Percentiles rank a stretch among this genome's conserved stretches.
These are phyloP conservation scores for Odontarrhena argentea DNA, from an alignment of 345 rosid species.

Conservation along the genomic window DNA sequence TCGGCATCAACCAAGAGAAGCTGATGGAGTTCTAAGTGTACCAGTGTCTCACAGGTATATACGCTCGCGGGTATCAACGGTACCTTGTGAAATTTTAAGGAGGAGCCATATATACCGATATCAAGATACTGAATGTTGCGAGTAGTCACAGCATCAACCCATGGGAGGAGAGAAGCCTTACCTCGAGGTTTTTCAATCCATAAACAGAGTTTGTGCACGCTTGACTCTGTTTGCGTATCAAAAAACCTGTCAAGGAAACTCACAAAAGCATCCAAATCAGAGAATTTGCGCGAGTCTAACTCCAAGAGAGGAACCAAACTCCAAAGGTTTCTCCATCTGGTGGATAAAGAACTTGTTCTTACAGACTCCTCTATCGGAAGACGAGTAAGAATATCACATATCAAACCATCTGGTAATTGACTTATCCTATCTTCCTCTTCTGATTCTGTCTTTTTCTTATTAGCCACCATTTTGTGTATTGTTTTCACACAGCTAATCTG, in stretches of 20 bases:
- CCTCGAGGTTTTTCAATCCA: no score
- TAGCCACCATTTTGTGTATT: no score
- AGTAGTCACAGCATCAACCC: slow-evolving; percentile 1
- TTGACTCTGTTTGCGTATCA: neutral
- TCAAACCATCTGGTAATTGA: slow-evolving; percentile 9
- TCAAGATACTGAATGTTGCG: slow-evolving; percentile 3
- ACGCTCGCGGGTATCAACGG: neutral
- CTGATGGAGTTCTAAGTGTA: neutral
- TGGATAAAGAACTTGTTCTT: slow-evolving; percentile 10
- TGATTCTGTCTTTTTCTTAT: no score
- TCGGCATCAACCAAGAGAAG: neutral
- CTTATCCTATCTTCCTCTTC: neutral
- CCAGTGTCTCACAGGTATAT: slow-evolving; percentile 11
- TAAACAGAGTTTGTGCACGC: neutral
- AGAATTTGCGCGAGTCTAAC: neutral
- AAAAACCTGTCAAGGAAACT: slow-evolving; percentile 12
- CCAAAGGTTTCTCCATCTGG: slow-evolving; percentile 16
- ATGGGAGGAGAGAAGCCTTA: neutral
- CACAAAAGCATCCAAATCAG: neutral
- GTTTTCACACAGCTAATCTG: no score
- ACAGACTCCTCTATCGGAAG: neutral
- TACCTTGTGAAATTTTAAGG: neutral
- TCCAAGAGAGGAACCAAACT: neutral
- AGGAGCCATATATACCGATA: neutral
- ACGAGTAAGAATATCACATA: neutral